Base-by-base conservation (phyloP, 1,284 basidiomycete genomes). In the Malassezia cuniculi region DNA sequence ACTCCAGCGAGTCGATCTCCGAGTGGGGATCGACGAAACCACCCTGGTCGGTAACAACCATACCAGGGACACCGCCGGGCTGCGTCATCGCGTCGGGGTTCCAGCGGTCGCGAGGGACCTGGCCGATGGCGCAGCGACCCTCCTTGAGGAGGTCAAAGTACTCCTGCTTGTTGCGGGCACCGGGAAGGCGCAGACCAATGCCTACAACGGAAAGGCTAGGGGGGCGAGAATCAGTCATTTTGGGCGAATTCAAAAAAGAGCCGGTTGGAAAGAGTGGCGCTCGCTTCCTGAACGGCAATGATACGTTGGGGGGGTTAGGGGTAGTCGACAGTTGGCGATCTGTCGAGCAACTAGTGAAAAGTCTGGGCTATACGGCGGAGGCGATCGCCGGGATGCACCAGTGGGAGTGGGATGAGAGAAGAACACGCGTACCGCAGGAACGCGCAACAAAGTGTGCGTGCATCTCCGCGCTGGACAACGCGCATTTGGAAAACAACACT, bases 21-120 rank as follows among this genome's bases (percentile, higher is more conserved):
- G 43, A 25, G 27, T 40, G 40, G 14, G 32, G 41, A 11, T 40
- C 34, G 26, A 47, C 29, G 24, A 51, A 42, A 19, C 45, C 39
- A 30, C 44, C 48, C 31, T 38, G 36, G 34, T 47, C 43, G n/a
- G 48, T 47, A 12, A 37, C 36, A 11, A 37, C 27, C 40, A 21
- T 50, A 12, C 35, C 39, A 10, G 36, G 47, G 22, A 46, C 27
- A 37, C 38, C 37, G 14, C 44, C 44, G 7, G 28, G 46, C 34
- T 54, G 44, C 12, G 48, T 43, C 19, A 49, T 52, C 27, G 41
- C 40, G 22, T 57, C 50, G 12, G 53, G 42, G 26, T 55, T 55
- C 32, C 52, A 53, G 31, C 47, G 41, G 31, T 32, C 47, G 16
- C 15, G 27, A 5, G 52, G 47, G 7, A 24, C 27, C 11, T 21